Evolutionary conservation across 805 yeast genomes (phyloP), one percentile per base, ranked within the genome.

Genomic region (Candida methanosorbosa): DNA sequence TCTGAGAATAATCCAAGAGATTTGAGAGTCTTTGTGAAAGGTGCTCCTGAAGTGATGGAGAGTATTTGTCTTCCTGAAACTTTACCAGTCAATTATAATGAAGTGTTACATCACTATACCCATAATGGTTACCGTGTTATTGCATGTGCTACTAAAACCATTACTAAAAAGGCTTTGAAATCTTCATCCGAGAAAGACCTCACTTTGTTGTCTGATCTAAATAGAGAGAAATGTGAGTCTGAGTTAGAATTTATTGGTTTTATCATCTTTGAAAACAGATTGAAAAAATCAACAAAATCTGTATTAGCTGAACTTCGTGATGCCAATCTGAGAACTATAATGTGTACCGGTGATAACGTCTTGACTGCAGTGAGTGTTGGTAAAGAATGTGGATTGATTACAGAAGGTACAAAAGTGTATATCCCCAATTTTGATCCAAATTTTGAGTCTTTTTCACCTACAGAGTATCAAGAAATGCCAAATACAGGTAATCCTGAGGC

Each of bases 341-440:
- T 92, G 98, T 92, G 98, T 57, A 92, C 98, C 0, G 99, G 99
- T 35, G 99, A 92, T 56, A 92, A 92, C 52, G 75, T 92, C 15
- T 63, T 92, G 37, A 92, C 99, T 0, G 98, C 97, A 0, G 74
- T 92, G 16, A 83, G 95, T 57, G 98, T 92, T 14, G 95, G 83
- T 4, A 70, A 76, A 39, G 96, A 90, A 50, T 84, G 94, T 52
- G 78, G 75, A 3, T 63, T 92, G 41, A 57, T 92, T 9, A 56
- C 56, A 3, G 46, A 53, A 1, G 65, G 60, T 11, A 44, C 53
- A 2, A 54, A 60, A 15, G 75, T 80, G 4, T 83, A 64, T 50
- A 73, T 86, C 3, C 95, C 97, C 1, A 54, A 61, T 1, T 67
- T 74, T 21, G 26, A 29, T 21, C n/a, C 23, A 21, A 11, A 21